Evolutionary conservation across 192 early-diverging fungal genomes (phyloP).

Genomic region (Diversispora eburnea): DNA sequence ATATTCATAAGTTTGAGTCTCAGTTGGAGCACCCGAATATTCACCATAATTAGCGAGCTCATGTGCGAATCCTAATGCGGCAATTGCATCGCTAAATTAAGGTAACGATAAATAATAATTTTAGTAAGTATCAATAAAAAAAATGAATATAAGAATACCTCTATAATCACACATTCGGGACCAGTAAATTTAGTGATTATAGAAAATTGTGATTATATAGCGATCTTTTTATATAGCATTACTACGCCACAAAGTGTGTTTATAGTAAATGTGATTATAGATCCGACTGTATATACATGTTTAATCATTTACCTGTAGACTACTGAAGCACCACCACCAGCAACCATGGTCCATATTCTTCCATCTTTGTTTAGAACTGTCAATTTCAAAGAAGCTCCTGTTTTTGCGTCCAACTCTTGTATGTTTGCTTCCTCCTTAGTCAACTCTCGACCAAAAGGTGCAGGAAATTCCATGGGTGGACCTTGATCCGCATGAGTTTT

Average conservation of each 20-base stretch:
- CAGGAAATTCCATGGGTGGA: conserved; percentile 93
- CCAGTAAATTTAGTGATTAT: too few species aligned
- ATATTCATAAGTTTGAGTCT: conserved; percentile 99
- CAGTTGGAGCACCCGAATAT: conserved; percentile 99
- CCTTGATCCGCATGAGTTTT: conserved; percentile 59
- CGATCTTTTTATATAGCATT: too few species aligned
- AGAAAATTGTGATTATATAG: too few species aligned
- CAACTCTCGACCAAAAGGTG: conserved; percentile 95
- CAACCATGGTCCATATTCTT: conserved; percentile 99
- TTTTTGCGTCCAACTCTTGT: conserved; percentile 96
- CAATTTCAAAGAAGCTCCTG: conserved; percentile 96
- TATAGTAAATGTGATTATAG: too few species aligned
- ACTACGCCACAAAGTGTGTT: too few species aligned
- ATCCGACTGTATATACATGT: background rate
- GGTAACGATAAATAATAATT: too few species aligned
- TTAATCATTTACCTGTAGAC: conserved; percentile 63
- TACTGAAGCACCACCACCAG: conserved; percentile 97
- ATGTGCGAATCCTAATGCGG: conserved; percentile 87
- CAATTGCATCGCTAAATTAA: conserved; percentile 83
- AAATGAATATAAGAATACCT: background rate
- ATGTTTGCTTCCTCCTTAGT: conserved; percentile 98
- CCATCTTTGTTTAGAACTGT: conserved; percentile 95
- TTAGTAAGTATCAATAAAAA: background rate
- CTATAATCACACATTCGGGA: too few species aligned
- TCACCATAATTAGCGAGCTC: conserved; percentile 99